A percentile compares a stretch with the other conserved stretches of the same genome.
Conservation (phyloP, 805 yeast genomes). For the Nakazawaea ernobii region DNA sequence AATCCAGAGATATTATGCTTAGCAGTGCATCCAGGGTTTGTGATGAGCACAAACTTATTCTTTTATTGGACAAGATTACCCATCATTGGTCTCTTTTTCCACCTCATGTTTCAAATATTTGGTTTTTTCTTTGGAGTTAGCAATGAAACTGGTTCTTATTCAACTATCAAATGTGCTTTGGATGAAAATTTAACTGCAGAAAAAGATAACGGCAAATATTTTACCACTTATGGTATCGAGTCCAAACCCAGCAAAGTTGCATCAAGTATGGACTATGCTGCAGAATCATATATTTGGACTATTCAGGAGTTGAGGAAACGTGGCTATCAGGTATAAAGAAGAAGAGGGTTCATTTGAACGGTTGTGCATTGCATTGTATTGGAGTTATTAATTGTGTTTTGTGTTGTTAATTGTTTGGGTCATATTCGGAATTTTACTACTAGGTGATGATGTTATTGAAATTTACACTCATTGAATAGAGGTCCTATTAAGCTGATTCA, state of each 20-base stretch:
- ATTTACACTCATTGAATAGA: too few species aligned
- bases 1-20: slow-evolving; percentile 61
- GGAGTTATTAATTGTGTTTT: neutral
- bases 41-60: slow-evolving; percentile 74
- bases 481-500: too few species aligned
- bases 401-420: neutral
- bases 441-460: too few species aligned
- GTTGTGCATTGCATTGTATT: neutral
- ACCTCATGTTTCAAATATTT: slow-evolving; percentile 66
- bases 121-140: slow-evolving; percentile 67
- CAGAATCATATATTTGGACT: slow-evolving; percentile 78
- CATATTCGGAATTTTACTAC: too few species aligned
- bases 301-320: slow-evolving; percentile 51
- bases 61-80: slow-evolving; percentile 76
- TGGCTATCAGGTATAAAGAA: slow-evolving; percentile 26
- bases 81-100: slow-evolving; percentile 66
- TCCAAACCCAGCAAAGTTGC: slow-evolving; percentile 56
- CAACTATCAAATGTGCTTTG: slow-evolving; percentile 59
- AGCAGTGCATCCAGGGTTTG: slow-evolving; percentile 80
- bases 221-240: slow-evolving; percentile 53
- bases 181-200: slow-evolving; percentile 42
- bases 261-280: slow-evolving; percentile 50
- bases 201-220: slow-evolving; percentile 67
- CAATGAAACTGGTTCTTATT: slow-evolving; percentile 63
- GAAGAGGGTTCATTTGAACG: neutral